These are phyloP conservation scores for Hypoxylon sp. DNA, from an alignment of 2,329 filamentous ascomycete genomes.

Conservation along the genomic window DNA sequence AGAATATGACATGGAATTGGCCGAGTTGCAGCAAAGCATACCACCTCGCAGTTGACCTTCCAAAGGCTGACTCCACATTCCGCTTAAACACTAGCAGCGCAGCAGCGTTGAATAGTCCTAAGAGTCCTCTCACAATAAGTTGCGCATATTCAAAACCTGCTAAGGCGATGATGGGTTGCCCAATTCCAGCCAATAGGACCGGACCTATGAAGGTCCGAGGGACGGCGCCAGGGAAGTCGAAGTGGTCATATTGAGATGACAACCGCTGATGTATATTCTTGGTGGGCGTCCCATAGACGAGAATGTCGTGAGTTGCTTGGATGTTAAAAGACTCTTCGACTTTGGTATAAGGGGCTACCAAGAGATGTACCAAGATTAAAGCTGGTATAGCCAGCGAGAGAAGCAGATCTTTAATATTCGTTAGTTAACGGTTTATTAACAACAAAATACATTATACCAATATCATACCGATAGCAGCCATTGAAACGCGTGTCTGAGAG, in stretches of 20 bases:
- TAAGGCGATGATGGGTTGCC: slow-evolving; percentile 74
- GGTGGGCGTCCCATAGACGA: slow-evolving; percentile 82
- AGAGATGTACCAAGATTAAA: slow-evolving; percentile 77
- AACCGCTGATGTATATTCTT: slow-evolving; percentile 68
- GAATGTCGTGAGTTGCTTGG: slow-evolving; percentile 91
- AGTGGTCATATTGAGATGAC: slow-evolving; percentile 83
- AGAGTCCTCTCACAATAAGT: slow-evolving; percentile 77
- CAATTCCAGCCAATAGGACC: slow-evolving; percentile 79
- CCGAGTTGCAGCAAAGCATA: slow-evolving; percentile 82
- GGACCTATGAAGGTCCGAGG: slow-evolving; percentile 92
- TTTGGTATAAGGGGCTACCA: slow-evolving; percentile 89
- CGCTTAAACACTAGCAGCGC: slow-evolving; percentile 76
- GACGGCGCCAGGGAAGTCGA: slow-evolving; percentile 90
- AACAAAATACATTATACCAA: slow-evolving; percentile 1
- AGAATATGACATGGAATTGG: slow-evolving; percentile 95
- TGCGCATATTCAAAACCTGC: slow-evolving; percentile 70
- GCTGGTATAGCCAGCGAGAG: slow-evolving; percentile 72
- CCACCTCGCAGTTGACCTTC: slow-evolving; percentile 79
- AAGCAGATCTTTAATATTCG: slow-evolving; percentile 59
- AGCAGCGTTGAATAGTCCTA: slow-evolving; percentile 82
- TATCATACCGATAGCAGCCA: slow-evolving; percentile 49
- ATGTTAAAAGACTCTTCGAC: slow-evolving; percentile 99
- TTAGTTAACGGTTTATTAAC: slow-evolving; percentile 14
- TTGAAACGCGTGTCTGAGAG: slow-evolving; percentile 28
- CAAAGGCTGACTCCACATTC: slow-evolving; percentile 77